Base-by-base conservation (phyloP, 148 eudicot species). In the Tetragonia tetragonoides region DNA sequence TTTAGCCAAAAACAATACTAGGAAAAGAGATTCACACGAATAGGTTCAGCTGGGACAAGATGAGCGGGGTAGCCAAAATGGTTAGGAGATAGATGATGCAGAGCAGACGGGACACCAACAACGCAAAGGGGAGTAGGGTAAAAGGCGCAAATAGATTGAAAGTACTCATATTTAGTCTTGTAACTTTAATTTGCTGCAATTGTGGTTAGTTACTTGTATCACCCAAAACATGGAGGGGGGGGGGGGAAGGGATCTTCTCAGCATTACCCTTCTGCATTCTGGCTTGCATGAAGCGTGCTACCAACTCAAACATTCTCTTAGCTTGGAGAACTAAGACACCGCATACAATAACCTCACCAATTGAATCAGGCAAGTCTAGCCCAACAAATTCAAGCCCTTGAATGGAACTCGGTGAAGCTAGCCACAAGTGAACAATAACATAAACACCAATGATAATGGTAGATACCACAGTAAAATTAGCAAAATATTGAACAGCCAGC, bases 381-480 rank as follows among this genome's bases (percentile, higher is more conserved):
- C 99, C 99, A 70, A 87, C 93, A 88, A 95, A 93, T 85, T 95
- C 97, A 47, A 95, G 99, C 66, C 99, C 99, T 83, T 95, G 96
- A 77, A 90, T 79, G 41, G 86, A 74, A 53, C 90, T 83, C 70
- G 98, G 93, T 78, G 84, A 75, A 75, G 93, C 80, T 66, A 89
- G 79, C 84, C 83, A 93, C 57, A 93, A 79, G 76, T 95, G 99
- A 61, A 85, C 63, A 79, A 89, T 73, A 59, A 87, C 89, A 83
- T 91, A 95, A 23, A 88, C 74, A 54, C 87, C 90, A 70, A 91
- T 85, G 39, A 86, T 38, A 68, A 90, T 53, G 56, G 95, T 86
- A 6, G 97, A 91, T 70, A 95, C 74, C 46, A 91, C 93, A 7
- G 97, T 95, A 65, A 95, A 80, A 83, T 95, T 95, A 79, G 81